These are phyloP conservation scores for Boletus tylopilopsis DNA, from an alignment of 768 basidiomycete species.

Conservation along the genomic window DNA sequence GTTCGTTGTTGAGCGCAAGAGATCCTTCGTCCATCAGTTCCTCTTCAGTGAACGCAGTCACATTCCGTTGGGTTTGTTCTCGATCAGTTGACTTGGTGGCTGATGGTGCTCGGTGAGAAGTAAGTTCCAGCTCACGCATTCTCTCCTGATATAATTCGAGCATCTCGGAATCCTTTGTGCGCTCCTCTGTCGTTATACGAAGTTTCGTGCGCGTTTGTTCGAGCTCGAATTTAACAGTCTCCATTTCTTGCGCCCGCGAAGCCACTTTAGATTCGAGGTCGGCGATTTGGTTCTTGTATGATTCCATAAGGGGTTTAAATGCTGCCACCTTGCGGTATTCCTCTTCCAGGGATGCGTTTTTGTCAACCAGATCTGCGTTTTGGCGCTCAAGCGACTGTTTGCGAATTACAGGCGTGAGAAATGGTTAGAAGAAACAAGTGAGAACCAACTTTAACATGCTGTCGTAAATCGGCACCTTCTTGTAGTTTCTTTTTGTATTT, in stretches of 20 bases:
- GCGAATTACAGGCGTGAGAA: conserved; percentile 1
- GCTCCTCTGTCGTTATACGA: conserved; percentile 65
- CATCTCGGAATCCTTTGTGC: conserved; percentile 75
- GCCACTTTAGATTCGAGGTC: conserved; percentile 75
- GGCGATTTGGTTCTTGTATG: conserved; percentile 82
- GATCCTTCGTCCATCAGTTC: conserved; percentile 46
- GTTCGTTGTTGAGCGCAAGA: conserved; percentile 75
- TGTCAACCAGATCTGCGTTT: conserved; percentile 88
- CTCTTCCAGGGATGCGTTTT: conserved; percentile 87
- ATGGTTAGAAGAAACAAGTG: conserved; percentile 2
- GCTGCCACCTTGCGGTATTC: conserved; percentile 84
- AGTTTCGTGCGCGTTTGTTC: conserved; percentile 71
- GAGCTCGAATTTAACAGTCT: conserved; percentile 69
- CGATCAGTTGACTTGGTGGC: conserved; percentile 23
- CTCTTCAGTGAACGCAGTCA: conserved; percentile 39
- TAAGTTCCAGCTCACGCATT: conserved; percentile 80
- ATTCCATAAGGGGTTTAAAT: conserved; percentile 88
- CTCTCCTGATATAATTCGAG: conserved; percentile 89
- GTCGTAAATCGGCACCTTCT: conserved; percentile 85
- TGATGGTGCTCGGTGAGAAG: conserved; percentile 47
- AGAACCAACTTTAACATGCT: conserved; percentile 68
- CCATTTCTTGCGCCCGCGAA: conserved; percentile 62
- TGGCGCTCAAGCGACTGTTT: conserved; percentile 83
- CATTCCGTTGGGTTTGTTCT: conserved; percentile 14
- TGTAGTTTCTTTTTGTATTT: conserved; percentile 99